Evolutionary conservation across 208 protist genomes (phyloP).

Genomic region (Wallacemonas rigidus): DNA sequence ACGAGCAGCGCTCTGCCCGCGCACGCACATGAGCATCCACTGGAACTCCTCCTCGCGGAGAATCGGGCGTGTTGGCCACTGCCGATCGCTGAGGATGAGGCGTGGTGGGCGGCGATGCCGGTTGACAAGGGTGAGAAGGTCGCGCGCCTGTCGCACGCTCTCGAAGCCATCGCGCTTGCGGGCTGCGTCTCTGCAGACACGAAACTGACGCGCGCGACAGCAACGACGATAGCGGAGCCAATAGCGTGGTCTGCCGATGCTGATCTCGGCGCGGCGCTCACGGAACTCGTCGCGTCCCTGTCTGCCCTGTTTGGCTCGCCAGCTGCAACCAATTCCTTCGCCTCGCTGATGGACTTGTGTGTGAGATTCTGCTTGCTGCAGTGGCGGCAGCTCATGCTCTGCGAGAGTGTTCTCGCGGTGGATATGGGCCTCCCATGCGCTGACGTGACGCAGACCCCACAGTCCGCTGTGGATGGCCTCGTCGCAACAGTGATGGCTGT

Average conservation of each 20-base stretch:
- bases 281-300: conserved; percentile 22
- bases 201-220: too few species aligned
- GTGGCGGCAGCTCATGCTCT: conserved; percentile 32
- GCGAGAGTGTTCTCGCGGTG: conserved; percentile 22
- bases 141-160: not conserved
- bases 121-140: not conserved
- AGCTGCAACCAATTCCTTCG: not conserved
- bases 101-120: not conserved
- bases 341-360: not conserved
- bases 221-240: too few species aligned
- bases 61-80: not conserved
- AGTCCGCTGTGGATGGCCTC: not conserved
- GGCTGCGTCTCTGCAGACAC: not conserved
- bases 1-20: too few species aligned
- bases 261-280: not conserved
- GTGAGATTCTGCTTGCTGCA: conserved; percentile 12
- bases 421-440: conserved; percentile 2
- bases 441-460: too few species aligned
- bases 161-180: not conserved
- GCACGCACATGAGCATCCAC: not conserved
- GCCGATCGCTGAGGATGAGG: not conserved
- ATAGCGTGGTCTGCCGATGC: not conserved
- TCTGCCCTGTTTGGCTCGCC: conserved; percentile 25
- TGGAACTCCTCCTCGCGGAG: not conserved
- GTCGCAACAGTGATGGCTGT: conserved; percentile 4